Base-by-base conservation (phyloP, 2,329 filamentous ascomycete genomes). In the Cordyceps cateniannulata region DNA sequence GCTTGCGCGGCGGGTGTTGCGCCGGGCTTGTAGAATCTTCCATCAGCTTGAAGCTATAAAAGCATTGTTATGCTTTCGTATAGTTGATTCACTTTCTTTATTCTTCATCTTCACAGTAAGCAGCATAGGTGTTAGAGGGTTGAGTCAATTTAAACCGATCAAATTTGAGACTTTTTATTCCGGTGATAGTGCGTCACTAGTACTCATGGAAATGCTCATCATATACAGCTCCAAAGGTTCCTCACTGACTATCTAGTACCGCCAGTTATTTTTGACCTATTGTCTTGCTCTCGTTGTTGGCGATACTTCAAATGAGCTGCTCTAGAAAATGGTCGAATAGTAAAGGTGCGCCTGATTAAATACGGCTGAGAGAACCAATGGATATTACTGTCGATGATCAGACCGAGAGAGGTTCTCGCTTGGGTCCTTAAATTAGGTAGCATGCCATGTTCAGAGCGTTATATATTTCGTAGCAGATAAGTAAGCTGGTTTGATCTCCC, bases 321-420 rank as follows among this genome's bases (percentile, higher is more conserved):
- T 35, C 49, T n/a, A 38, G 5, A 35, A 9, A 38, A 29, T 4
- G 29, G 5, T 6, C 29, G 29, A 35, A 64, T 53, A 3, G 3
- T 16, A 10, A 64, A 25, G 3, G 62, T 58, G 14, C 63, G 62
- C 24, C 60, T 47, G 22, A 66, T 65, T 59, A 65, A 62, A 38
- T 65, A 63, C 2, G 63, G 38, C 29, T 63, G 59, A 2, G 62
- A 66, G 20, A 66, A 56, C 64, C 62, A 65, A 20, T 63, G 44
- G 16, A 64, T 63, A 42, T 60, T 58, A 20, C 63, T 62, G 50
- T 66, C 61, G 2, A 62, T n/a, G 18, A 65, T 53, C 3, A 67
- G 24, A 48, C 62, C 42, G 2, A 64, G 29, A 24, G 62, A 60
- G n/a, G 62, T 61, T 22, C 57, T 61, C 3, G 47, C 50, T 18